Evolutionary conservation across 371 early-diverging fungal genomes (phyloP).

Genomic region (Batkoa obscura): DNA sequence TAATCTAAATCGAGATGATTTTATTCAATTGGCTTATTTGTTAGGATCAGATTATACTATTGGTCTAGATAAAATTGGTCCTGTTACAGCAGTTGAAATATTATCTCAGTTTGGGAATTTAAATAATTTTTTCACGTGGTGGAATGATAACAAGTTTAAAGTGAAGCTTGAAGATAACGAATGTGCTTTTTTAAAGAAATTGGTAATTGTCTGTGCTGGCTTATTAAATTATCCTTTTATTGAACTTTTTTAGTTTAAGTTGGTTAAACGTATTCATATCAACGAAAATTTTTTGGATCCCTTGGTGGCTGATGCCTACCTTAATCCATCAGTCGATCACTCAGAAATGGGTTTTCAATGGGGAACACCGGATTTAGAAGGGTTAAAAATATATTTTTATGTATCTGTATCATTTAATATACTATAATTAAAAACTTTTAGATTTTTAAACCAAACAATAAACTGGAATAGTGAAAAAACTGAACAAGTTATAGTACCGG

Average conservation of each 20-base stretch:
- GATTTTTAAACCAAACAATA: constrained; percentile 20
- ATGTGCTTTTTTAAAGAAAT: constrained; percentile 33
- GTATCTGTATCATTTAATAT: not conserved
- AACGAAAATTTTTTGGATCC: constrained; percentile 61
- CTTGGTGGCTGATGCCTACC: constrained; percentile 57
- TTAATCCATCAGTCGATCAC: constrained; percentile 55
- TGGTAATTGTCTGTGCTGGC: constrained; percentile 7
- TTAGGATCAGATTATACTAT: constrained; percentile 96
- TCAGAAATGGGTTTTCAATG: constrained; percentile 47
- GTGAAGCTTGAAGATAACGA: constrained; percentile 26
- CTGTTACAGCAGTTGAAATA: constrained; percentile 81
- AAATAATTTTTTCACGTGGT: constrained; percentile 38
- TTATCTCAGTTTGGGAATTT: constrained; percentile 42
- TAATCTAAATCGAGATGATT: constrained; percentile 38
- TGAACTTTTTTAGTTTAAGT: constrained; percentile 21
- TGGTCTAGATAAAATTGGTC: constrained; percentile 91
- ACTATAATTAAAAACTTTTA: too few relatives aligned
- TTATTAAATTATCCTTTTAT: constrained; percentile 12
- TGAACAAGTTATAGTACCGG: constrained; percentile 45
- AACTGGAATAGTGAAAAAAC: constrained; percentile 25
- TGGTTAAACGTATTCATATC: constrained; percentile 25
- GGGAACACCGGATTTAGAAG: constrained; percentile 70
- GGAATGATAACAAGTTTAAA: constrained; percentile 17
- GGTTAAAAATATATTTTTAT: constrained; percentile 27
- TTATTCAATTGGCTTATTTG: constrained; percentile 77